These are phyloP conservation scores for Gentiana dahurica DNA, from an alignment of 257 asterid species.

Conservation along the genomic window DNA sequence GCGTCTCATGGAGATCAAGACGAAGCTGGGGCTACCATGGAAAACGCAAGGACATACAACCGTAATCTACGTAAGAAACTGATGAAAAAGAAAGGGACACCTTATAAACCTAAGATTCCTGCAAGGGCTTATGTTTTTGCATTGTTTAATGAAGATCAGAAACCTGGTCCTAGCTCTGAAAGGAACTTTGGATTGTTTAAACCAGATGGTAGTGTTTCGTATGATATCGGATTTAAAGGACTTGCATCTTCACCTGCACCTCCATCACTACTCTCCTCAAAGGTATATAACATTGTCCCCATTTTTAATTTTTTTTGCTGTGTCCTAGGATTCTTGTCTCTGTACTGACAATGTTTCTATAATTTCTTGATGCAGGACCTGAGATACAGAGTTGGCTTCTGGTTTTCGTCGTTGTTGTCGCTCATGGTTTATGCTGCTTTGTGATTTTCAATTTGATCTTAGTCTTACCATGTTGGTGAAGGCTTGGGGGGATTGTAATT, in stretches of 20 bases:
- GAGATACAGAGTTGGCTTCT: slow-evolving; percentile 2
- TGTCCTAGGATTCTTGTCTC: background rate
- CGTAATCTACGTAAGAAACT: slow-evolving; percentile 39
- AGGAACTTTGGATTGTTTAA: slow-evolving; percentile 75
- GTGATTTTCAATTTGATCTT: too few species aligned
- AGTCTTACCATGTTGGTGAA: too few species aligned
- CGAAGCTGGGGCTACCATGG: slow-evolving; percentile 51
- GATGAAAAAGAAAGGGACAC: slow-evolving; percentile 60
- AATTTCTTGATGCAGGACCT: slow-evolving; percentile 8
- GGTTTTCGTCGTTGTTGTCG: slow-evolving; percentile 7
- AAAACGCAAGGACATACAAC: slow-evolving; percentile 57
- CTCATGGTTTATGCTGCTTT: slow-evolving; percentile 7
- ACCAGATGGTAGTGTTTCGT: slow-evolving; percentile 67
- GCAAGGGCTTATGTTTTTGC: slow-evolving; percentile 71
- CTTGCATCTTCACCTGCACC: slow-evolving; percentile 43
- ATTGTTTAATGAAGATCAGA: slow-evolving; percentile 56
- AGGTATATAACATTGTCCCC: slow-evolving; percentile 20
- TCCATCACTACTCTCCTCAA: slow-evolving; percentile 20
- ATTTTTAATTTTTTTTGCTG: background rate
- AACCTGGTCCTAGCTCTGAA: slow-evolving; percentile 83
- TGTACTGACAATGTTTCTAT: too few species aligned
- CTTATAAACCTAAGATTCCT: slow-evolving; percentile 44
- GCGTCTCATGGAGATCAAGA: slow-evolving; percentile 59
- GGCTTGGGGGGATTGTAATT: too few species aligned
- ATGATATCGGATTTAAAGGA: slow-evolving; percentile 65